Evolutionary conservation across 2,329 filamentous ascomycete species (phyloP).

Genomic region (Cytospora leucostoma): DNA sequence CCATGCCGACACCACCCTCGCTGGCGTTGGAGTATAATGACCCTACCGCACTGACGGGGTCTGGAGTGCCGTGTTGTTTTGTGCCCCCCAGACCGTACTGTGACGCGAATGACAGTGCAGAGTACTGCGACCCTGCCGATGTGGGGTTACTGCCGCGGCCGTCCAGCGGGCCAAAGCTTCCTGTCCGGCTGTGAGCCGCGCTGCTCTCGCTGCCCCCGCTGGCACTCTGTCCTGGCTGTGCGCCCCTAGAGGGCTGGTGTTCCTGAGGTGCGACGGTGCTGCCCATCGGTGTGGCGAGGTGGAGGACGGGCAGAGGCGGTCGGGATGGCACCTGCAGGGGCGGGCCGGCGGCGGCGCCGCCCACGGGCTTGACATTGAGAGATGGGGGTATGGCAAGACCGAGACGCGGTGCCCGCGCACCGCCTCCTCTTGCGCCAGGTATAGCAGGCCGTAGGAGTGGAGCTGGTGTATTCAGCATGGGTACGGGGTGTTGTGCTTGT

Average conservation of each 20-base stretch:
- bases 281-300: slow-evolving; percentile 86
- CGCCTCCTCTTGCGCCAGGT: slow-evolving; percentile 65
- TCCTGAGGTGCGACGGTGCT: slow-evolving; percentile 73
- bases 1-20: slow-evolving; percentile 75
- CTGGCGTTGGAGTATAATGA: slow-evolving; percentile 81
- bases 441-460: slow-evolving; percentile 83
- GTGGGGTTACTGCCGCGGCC: slow-evolving; percentile 77
- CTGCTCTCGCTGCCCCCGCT: slow-evolving; percentile 80
- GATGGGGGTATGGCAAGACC: slow-evolving; percentile 90
- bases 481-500: slow-evolving; percentile 41
- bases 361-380: slow-evolving; percentile 76
- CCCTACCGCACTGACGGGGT: slow-evolving; percentile 85
- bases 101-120: slow-evolving; percentile 76
- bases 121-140: slow-evolving; percentile 86
- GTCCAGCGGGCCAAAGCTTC: slow-evolving; percentile 78
- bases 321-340: slow-evolving; percentile 46
- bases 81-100: slow-evolving; percentile 68
- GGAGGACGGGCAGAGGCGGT: slow-evolving; percentile 74
- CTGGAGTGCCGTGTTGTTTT: slow-evolving; percentile 69
- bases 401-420: slow-evolving; percentile 70
- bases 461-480: slow-evolving; percentile 69
- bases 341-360: slow-evolving; percentile 37
- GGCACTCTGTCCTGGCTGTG: slow-evolving; percentile 64
- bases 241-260: slow-evolving; percentile 55
- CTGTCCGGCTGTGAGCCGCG: slow-evolving; percentile 75